Base-by-base conservation (phyloP, 371 early-diverging fungal genomes). In the Lichtheimia corymbifera region DNA sequence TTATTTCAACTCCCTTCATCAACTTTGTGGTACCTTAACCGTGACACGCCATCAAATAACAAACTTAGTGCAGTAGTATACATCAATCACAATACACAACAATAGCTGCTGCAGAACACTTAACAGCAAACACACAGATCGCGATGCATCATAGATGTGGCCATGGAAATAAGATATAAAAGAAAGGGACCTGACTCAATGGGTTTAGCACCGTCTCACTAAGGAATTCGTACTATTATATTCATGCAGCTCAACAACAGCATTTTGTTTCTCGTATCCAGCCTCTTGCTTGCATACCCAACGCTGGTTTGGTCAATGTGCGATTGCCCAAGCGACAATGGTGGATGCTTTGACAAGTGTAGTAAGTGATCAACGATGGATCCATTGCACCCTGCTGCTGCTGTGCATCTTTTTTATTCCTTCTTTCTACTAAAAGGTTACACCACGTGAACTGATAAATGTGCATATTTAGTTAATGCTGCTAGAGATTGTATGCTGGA, bases 1-100 rank as follows among this genome's bases (percentile, higher is more conserved):
- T 56, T 56, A 43, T 56, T 42, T 22, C 57, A 25, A 40, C 57
- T 41, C 57, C 43, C 35, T 35, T 56, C 49, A 49, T 58, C 51
- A 58, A 50, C 59, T 50, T 50, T 50, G 59, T 58, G 59, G 27
- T 58, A 50, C 59, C 20, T 30, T 25, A 24, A 5, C 18, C 5
- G 59, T 60, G 40, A 60, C 60, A 60, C 60, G 60, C 27, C 43
- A 20, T 58, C n/a, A 47, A 47, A 47, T 47, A 47, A 47, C 35
- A 35, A 35, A 35, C 35, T 35, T 35, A 35, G 35, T 35, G 35
- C 30, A 30, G 30, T 35, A 35, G 9, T 9, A 35, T 11, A 6
- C 35, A 35, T 35, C n/a, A n/a, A n/a, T 0, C 35, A 35, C 9
- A 9, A 9, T n/a, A n/a, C n/a, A n/a, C 5, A 9, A 35, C 35